Percentiles rank a stretch among this genome's conserved stretches.
These are phyloP conservation scores for Ophiocordyceps camponoti-leonardi DNA, from an alignment of 2,329 filamentous ascomycete species.

Conservation along the genomic window DNA sequence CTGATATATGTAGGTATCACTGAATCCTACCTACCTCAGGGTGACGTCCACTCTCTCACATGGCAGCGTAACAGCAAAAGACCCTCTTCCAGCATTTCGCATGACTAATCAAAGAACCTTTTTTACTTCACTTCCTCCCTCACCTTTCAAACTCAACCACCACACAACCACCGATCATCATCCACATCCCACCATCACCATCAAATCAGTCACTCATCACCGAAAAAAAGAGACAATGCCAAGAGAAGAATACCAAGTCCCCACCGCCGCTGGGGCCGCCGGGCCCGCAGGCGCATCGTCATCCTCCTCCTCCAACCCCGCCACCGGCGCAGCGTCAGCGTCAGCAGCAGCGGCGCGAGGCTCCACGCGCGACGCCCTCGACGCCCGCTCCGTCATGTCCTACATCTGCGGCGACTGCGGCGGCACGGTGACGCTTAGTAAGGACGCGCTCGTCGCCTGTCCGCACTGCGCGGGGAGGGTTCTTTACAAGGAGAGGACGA, in stretches of 20 bases:
- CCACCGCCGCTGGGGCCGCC: conserved; percentile 22
- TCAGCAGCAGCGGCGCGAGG: conserved; percentile 24
- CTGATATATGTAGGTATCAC: no score
- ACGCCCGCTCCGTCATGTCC: conserved; percentile 18
- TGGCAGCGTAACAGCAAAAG: no score
- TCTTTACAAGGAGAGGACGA: conserved; percentile 93
- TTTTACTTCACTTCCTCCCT: neutral
- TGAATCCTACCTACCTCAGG: no score
- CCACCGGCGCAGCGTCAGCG: conserved; percentile 15
- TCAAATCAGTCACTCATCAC: no score
- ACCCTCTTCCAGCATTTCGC: no score
- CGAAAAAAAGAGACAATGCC: conserved; percentile 29
- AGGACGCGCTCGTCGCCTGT: conserved; percentile 31
- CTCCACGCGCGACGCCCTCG: conserved; percentile 20
- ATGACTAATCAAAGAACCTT: neutral
- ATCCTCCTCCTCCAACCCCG: conserved; percentile 11
- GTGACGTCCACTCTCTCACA: no score
- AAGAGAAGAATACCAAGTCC: conserved; percentile 65
- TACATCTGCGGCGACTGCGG: conserved; percentile 28
- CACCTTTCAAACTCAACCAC: neutral
- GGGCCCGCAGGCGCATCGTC: no score
- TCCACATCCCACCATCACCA: no score
- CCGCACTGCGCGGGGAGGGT: conserved; percentile 73
- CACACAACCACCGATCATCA: no score
- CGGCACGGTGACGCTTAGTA: conserved; percentile 19